Evolutionary conservation across 2,329 filamentous ascomycete genomes (phyloP).

Genomic region (Clarireedia monteithiana): DNA sequence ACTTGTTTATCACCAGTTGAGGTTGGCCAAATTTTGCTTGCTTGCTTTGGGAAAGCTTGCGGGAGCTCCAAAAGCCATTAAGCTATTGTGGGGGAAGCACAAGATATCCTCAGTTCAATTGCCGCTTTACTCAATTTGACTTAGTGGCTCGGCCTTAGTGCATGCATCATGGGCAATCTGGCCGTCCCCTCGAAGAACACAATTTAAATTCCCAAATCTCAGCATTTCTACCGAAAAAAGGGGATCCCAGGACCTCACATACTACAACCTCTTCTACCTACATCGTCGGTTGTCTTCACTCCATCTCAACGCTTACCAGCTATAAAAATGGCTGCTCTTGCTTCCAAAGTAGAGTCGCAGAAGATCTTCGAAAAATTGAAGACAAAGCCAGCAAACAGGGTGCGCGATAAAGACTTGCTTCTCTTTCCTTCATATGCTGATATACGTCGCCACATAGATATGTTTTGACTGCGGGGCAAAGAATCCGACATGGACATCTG

Average conservation of each 20-base stretch:
- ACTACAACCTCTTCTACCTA: not conserved
- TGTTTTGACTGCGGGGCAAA: slow-evolving; percentile 98
- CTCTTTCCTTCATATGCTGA: slow-evolving; percentile 13
- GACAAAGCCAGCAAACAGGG: slow-evolving; percentile 90
- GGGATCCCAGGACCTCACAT: slow-evolving; percentile 3
- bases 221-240: slow-evolving; percentile 11
- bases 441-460: slow-evolving; percentile 46
- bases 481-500: slow-evolving; percentile 97
- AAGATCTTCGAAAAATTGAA: slow-evolving; percentile 98
- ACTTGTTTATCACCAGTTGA: no score
- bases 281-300: not conserved
- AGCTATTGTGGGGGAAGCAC: slow-evolving; percentile 5
- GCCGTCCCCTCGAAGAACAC: slow-evolving; percentile 13
- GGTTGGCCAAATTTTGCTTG: no score
- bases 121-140: not conserved
- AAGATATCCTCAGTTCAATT: not conserved
- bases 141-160: not conserved
- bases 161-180: slow-evolving; percentile 24
- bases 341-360: slow-evolving; percentile 89
- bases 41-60: no score
- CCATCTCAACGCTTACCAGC: not conserved
- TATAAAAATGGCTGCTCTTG: slow-evolving; percentile 53
- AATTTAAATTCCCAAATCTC: slow-evolving; percentile 6
- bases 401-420: slow-evolving; percentile 35
- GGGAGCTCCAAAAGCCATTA: no score